These are phyloP conservation scores for Suillus tomentosus DNA, from an alignment of 768 basidiomycete genomes.

Conservation along the genomic window DNA sequence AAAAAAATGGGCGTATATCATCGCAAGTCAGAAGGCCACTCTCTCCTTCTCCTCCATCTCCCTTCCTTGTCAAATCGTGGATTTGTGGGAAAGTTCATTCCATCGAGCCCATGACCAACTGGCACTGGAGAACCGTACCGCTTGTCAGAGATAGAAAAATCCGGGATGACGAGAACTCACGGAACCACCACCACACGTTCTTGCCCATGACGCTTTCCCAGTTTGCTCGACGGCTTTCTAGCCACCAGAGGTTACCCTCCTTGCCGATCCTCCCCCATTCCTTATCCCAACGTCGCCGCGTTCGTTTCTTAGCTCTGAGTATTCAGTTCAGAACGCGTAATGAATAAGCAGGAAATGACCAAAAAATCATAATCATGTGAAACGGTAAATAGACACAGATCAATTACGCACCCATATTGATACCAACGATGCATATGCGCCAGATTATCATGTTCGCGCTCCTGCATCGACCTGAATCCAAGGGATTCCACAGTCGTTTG, in stretches of 20 bases:
- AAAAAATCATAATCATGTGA: neutral
- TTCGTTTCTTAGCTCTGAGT: conserved; percentile 52
- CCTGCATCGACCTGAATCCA: conserved; percentile 54
- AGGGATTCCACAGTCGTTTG: conserved; percentile 85
- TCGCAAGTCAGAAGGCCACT: conserved; percentile 70
- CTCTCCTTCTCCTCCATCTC: conserved; percentile 60
- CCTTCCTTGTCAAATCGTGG: conserved; percentile 75
- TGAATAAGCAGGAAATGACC: neutral
- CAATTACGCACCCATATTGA: conserved; percentile 49
- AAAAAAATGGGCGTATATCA: conserved; percentile 34
- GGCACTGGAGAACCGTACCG: conserved; percentile 36
- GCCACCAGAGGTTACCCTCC: conserved; percentile 90
- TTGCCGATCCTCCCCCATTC: conserved; percentile 79
- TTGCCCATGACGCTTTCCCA: conserved; percentile 88
- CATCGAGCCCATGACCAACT: conserved; percentile 58
- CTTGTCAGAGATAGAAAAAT: conserved; percentile 12
- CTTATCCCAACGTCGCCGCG: conserved; percentile 58
- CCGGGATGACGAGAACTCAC: conserved; percentile 49
- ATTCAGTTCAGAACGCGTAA: conserved; percentile 6
- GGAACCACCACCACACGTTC: conserved; percentile 69
- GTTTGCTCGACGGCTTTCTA: conserved; percentile 57
- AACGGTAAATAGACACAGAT: neutral
- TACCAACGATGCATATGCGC: conserved; percentile 55
- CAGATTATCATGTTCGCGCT: conserved; percentile 59
- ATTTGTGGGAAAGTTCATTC: conserved; percentile 65